Conservation (phyloP, 129 eudicot species). For the Logfia minima region DNA sequence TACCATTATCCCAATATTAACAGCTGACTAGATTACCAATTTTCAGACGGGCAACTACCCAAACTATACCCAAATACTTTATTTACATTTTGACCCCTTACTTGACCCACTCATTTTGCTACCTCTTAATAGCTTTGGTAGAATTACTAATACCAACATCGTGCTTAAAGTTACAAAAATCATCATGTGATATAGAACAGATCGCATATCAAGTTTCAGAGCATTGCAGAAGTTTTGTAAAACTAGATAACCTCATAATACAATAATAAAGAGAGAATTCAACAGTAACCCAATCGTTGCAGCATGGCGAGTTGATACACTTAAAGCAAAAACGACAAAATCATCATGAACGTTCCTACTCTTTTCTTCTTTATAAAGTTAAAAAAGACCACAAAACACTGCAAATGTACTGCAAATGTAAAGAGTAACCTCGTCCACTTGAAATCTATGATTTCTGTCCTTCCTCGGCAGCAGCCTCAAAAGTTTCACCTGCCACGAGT, state of each 20-base stretch:
- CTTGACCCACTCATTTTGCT: background rate
- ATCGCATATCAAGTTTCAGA: background rate
- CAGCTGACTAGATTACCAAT: no score
- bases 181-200: background rate
- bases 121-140: background rate
- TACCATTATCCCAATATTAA: no score
- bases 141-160: background rate
- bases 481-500: constrained; percentile 67
- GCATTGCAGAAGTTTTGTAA: no score
- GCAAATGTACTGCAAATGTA: constrained; percentile 11
- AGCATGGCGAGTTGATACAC: background rate
- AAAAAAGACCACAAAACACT: constrained; percentile 12
- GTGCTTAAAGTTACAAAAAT: background rate
- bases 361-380: constrained; percentile 1
- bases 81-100: background rate
- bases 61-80: no score
- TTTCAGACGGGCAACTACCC: no score
- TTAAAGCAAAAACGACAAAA: constrained; percentile 16
- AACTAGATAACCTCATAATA: background rate
- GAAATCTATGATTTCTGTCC: constrained; percentile 26
- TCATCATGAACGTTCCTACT: constrained; percentile 23
- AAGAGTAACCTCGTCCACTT: constrained; percentile 19
- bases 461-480: constrained; percentile 73
- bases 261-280: background rate
- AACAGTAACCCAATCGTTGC: background rate